Conservation (phyloP, 169 alveolate species). For the Cyclospora cayetanensis region DNA sequence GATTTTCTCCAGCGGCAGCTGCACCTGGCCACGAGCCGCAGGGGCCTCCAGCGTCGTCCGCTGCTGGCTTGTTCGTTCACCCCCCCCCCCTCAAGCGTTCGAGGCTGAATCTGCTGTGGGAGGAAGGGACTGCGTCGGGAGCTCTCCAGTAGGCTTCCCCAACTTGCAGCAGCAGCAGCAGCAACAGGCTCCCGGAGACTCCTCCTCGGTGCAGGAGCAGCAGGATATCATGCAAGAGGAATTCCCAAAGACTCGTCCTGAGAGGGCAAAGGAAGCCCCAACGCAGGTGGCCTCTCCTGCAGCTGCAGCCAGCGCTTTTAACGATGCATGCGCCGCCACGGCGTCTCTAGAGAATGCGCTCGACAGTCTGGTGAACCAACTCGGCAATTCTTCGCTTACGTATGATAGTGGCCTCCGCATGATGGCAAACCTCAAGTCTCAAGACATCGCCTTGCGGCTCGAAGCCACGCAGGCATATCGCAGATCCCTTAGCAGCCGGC, state of each 20-base stretch:
- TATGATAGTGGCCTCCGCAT: constrained; percentile 65
- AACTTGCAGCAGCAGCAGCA: background rate
- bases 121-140: background rate
- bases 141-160: background rate
- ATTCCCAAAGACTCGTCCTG: constrained; percentile 54
- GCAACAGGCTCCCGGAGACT: background rate
- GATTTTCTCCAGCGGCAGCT: constrained; percentile 48
- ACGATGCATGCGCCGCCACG: constrained; percentile 59
- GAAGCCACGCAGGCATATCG: constrained; percentile 75
- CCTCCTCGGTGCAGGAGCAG: constrained; percentile 36
- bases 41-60: constrained; percentile 57
- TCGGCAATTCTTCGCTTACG: constrained; percentile 68
- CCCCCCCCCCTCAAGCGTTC: constrained; percentile 40
- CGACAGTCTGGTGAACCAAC: constrained; percentile 70
- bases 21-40: constrained; percentile 45
- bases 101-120: constrained; percentile 53
- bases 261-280: constrained; percentile 52
- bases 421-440: constrained; percentile 58
- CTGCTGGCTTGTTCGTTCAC: constrained; percentile 4
- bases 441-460: constrained; percentile 66
- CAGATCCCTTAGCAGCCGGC: constrained; percentile 68
- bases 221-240: constrained; percentile 56
- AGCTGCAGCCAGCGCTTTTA: constrained; percentile 43
- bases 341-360: constrained; percentile 71
- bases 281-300: constrained; percentile 59